Evolutionary conservation across 2,329 filamentous ascomycete species (phyloP).

Genomic region (Parastagonospora nodorum): DNA sequence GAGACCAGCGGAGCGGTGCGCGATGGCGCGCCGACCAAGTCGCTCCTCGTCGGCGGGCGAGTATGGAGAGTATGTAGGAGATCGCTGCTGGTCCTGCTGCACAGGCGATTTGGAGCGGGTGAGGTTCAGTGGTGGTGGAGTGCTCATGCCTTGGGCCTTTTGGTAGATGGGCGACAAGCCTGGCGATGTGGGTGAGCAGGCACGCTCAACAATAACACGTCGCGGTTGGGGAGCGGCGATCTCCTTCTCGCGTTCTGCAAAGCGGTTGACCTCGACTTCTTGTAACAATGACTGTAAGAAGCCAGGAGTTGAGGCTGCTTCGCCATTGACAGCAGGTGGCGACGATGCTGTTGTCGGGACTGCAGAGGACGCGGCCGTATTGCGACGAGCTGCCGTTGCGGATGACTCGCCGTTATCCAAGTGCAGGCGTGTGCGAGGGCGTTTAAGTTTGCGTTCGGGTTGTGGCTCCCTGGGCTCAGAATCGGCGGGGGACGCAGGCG

Average conservation of each 20-base stretch:
- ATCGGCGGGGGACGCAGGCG: constrained; percentile 66
- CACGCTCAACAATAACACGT: constrained; percentile 47
- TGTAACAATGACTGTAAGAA: constrained; percentile 86
- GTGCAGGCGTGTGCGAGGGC: constrained; percentile 77
- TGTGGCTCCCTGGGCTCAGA: constrained; percentile 62
- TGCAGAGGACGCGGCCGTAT: constrained; percentile 27
- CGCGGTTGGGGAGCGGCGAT: constrained; percentile 47
- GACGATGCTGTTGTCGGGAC: constrained; percentile 19
- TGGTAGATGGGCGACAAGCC: constrained; percentile 69
- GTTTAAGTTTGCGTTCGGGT: constrained; percentile 82
- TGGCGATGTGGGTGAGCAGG: constrained; percentile 63
- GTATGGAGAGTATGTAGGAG: constrained; percentile 74
- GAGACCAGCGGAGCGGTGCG: constrained; percentile 37
- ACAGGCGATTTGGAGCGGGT: constrained; percentile 67
- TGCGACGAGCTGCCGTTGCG: constrained; percentile 35
- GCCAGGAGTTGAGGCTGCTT: constrained; percentile 62
- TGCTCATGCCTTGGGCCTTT: constrained; percentile 71
- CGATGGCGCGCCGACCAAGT: constrained; percentile 31
- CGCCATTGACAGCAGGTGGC: constrained; percentile 26
- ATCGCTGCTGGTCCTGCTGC: constrained; percentile 57
- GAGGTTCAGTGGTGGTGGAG: constrained; percentile 66
- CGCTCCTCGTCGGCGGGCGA: constrained; percentile 55
- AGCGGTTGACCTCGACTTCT: constrained; percentile 71
- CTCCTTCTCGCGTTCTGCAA: constrained; percentile 42
- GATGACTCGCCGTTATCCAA: constrained; percentile 56